Conservation (phyloP, 73 alveolate species). For the Blepharisma japonicum region DNA sequence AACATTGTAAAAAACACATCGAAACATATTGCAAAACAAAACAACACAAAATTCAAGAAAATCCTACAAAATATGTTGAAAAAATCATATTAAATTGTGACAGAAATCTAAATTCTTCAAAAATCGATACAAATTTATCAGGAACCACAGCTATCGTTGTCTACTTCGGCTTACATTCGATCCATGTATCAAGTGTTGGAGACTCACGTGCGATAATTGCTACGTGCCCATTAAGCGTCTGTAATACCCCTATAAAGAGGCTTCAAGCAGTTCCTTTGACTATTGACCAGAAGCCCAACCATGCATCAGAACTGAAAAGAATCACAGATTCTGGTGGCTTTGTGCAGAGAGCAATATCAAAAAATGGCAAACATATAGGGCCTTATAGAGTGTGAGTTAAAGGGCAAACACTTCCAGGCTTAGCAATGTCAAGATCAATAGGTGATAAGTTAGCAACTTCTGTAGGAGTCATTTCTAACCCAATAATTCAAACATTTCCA, state of each 20-base stretch:
- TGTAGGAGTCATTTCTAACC: conserved; percentile 48
- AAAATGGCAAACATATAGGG: conserved; percentile 41
- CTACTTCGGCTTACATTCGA: background rate
- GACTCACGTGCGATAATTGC: conserved; percentile 43
- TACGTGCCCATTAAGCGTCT: background rate
- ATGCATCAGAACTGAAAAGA: conserved; percentile 34
- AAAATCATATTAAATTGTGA: background rate
- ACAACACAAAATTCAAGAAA: background rate
- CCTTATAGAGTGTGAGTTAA: conserved; percentile 42
- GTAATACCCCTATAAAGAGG: conserved; percentile 21
- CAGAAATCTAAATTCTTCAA: background rate
- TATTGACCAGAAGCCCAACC: conserved; percentile 41
- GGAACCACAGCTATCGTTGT: background rate
- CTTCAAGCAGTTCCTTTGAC: conserved; percentile 24
- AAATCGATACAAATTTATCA: background rate
- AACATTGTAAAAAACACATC: background rate
- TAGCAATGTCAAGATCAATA: conserved; percentile 49
- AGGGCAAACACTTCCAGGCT: conserved; percentile 37
- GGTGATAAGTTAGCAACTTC: conserved; percentile 45
- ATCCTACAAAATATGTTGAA: background rate
- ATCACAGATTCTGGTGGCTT: conserved; percentile 40
- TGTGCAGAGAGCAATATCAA: conserved; percentile 23
- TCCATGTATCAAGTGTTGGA: conserved; percentile 42
- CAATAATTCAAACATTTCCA: conserved; percentile 33
- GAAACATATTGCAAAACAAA: background rate